Base-by-base conservation (phyloP, 176 grass and related monocot genomes). In the Melocanna baccifera region DNA sequence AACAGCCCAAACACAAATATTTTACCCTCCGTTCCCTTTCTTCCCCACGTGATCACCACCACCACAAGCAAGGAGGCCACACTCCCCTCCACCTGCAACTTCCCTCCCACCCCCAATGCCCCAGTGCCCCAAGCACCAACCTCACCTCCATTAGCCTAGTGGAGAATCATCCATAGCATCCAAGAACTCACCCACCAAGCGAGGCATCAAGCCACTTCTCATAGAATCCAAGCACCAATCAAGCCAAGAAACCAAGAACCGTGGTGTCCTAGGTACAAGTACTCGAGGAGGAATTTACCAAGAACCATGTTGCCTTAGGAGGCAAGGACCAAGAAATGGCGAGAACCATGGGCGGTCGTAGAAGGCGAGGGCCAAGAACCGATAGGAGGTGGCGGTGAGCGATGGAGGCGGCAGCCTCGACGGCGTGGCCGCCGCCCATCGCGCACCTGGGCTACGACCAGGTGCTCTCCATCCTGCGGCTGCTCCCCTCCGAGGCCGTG, bases 401-500 rank as follows among this genome's bases (percentile, higher is more conserved):
- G 65, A 89, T 90, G 88, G 75, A 86, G 10, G 83, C 25, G 56
- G 72, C 25, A n/a, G 7, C 62, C 22, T 66, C 75, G 64, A 48
- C 62, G 32, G 5, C 62, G 36, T 15, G 40, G 32, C 29, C 48
- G 15, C 66, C 72, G 29, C 63, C 84, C 8, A 71, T 98, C 48
- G 70, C 79, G 77, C 83, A 75, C n/a, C 71, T 98, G 45, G 83
- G 79, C 37, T 87, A 82, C 77, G 96, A 98, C 86, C 93, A 93
- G 69, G 80, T 92, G 41, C 64, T 91, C 73, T 90, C 89, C 73
- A 77, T 98, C 83, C 89, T 98, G 52, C 89, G 83, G 45, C 89
- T 92, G 15, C 93, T 98, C 26, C 96, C 96, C 9, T 73, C 77
- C 19, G 80, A 92, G 16, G 87, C 91, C 80, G 90, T 98, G 76